Evolutionary conservation across 192 early-diverging fungal genomes (phyloP), one percentile per base, ranked within the genome.

Genomic region (Linnemannia schmuckeri): DNA sequence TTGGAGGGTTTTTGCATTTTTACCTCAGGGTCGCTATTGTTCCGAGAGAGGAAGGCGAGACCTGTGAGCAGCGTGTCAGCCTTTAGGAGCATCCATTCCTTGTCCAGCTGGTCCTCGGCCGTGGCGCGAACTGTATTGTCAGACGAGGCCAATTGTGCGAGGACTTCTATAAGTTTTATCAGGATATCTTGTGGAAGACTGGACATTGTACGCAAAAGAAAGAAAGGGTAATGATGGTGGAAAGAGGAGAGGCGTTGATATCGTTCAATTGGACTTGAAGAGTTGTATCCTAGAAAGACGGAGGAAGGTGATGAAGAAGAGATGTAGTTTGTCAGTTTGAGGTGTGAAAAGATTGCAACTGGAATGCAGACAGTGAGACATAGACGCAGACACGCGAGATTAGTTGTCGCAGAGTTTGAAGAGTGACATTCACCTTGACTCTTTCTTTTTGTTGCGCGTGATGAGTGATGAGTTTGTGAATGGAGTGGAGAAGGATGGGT

Each of bases 31-130:
- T 74, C 80, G 15, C 88, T 70, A 49, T 82, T 80, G 52, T 77
- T 61, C 55, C 89, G 75, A 79, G 91, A 69, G 49, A 92, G 81
- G 35, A 90, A 90, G 41, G 89, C 88, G 18, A 93, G 87, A 68
- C 90, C 90, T 46, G 88, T 54, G 37, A 93, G 72, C 3, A 92
- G 82, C 27, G 91, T 72, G 61, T 92, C 90, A 9, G 92, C 91
- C 52, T 87, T 82, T 63, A 84, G 85, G 66, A 82, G 70, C 35
- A 93, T 86, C 92, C 92, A 93, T 57, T 91, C 89, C 41, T 89
- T 89, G 66, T 92, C 91, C 57, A 93, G 88, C 57, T 89, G 88
- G 35, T 74, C 63, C 75, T 93, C 92, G 24, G 92, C 92, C 17
- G 72, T 72, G 41, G 89, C 71, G 73, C 92, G 91, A 61, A 89